Conservation (phyloP, 352 stramenopile species). For the Phytopythium ostracodes region DNA sequence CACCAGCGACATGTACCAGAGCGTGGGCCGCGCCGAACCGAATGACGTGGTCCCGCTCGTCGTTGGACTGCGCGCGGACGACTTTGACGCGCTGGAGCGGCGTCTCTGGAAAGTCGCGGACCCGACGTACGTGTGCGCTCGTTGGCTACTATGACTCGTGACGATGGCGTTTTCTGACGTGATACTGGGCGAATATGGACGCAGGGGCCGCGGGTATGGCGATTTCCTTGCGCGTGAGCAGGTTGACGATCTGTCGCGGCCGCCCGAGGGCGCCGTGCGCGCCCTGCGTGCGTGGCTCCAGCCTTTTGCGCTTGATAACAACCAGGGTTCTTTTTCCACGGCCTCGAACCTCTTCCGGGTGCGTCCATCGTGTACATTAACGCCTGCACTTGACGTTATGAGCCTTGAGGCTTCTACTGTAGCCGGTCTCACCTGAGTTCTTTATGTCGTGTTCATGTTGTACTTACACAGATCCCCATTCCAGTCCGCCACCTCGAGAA, state of each 20-base stretch:
- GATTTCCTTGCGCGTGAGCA: slow-evolving; percentile 40
- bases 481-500: slow-evolving; percentile 30
- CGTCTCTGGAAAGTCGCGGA: slow-evolving; percentile 51
- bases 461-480: slow-evolving; percentile 19
- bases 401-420: neutral
- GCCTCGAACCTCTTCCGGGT: slow-evolving; percentile 33
- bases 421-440: neutral
- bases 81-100: slow-evolving; percentile 51
- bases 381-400: neutral
- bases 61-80: slow-evolving; percentile 38
- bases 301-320: slow-evolving; percentile 13
- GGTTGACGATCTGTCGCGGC: slow-evolving; percentile 35
- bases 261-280: slow-evolving; percentile 36
- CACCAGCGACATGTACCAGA: slow-evolving; percentile 29
- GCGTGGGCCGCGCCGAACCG: slow-evolving; percentile 22
- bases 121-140: slow-evolving; percentile 52
- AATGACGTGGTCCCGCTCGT: slow-evolving; percentile 46
- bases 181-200: neutral
- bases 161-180: neutral
- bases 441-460: neutral
- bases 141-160: no score
- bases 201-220: slow-evolving; percentile 49
- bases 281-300: slow-evolving; percentile 47
- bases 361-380: neutral
- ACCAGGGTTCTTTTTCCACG: slow-evolving; percentile 26